Conservation (phyloP, 2,329 filamentous ascomycete species). For the Fusarium subglutinans region DNA sequence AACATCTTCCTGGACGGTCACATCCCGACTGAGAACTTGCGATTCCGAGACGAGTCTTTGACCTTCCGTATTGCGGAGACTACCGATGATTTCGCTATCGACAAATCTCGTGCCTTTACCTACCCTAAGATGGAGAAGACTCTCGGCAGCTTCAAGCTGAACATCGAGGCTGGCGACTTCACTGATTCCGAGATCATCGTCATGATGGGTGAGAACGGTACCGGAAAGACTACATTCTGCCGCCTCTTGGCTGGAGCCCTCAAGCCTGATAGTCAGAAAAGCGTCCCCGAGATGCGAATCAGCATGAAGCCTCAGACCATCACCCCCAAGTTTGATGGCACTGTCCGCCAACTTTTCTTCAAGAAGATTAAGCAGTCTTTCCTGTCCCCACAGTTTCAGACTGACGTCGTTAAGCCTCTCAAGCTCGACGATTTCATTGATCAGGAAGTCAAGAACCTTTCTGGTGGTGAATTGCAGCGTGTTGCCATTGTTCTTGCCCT, state of each 20-base stretch:
- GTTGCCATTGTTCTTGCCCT: constrained; percentile 98
- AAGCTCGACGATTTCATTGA: constrained; percentile 99
- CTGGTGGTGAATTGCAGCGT: constrained; percentile 98
- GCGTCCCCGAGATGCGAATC: constrained; percentile 93
- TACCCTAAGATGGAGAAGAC: constrained; percentile 96
- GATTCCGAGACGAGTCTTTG: constrained; percentile 96
- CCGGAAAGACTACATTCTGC: constrained; percentile 99
- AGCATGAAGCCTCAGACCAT: constrained; percentile 99
- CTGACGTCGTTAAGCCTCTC: constrained; percentile 98
- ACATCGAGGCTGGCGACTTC: constrained; percentile 84
- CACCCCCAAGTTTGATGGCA: constrained; percentile 96
- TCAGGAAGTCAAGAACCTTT: constrained; percentile 98
- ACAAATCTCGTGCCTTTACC: constrained; percentile 84
- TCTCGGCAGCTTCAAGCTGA: constrained; percentile 85
- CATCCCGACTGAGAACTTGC: constrained; percentile 97
- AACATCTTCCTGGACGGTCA: constrained; percentile 99
- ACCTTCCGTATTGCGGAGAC: constrained; percentile 94
- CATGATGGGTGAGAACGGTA: constrained; percentile 99
- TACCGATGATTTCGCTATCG: constrained; percentile 85
- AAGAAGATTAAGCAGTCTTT: constrained; percentile 99
- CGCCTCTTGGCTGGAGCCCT: constrained; percentile 92
- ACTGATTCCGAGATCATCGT: constrained; percentile 99
- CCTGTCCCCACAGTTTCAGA: constrained; percentile 97
- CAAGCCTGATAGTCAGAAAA: constrained; percentile 83
- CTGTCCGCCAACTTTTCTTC: constrained; percentile 97